A percentile compares a stretch with the other conserved stretches of the same genome.
Evolutionary conservation across 208 protist genomes (phyloP).

Genomic region (Balamuthia mandrillaris): DNA sequence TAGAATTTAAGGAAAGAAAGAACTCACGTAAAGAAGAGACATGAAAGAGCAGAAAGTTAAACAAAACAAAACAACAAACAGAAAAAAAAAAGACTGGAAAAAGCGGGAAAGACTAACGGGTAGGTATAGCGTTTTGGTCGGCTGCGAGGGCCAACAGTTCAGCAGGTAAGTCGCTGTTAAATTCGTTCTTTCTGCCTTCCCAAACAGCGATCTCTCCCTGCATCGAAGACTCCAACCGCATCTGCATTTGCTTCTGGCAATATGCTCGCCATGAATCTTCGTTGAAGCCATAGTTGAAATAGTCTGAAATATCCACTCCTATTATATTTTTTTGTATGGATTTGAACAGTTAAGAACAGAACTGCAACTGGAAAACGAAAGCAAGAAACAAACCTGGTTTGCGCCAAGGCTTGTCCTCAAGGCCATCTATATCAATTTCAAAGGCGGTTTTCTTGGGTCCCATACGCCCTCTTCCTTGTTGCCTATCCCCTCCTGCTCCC

Average conservation of each 20-base stretch:
- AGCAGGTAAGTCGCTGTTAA: neutral
- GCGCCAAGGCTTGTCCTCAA: conserved; percentile 43
- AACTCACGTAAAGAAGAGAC: neutral
- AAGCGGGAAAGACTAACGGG: neutral
- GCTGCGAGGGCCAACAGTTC: neutral
- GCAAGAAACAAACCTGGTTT: conserved; percentile 20
- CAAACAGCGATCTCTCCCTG: conserved; percentile 24
- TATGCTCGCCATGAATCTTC: conserved; percentile 46
- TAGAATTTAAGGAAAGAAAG: neutral
- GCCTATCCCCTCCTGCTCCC: neutral
- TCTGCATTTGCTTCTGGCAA: conserved; percentile 31
- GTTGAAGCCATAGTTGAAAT: conserved; percentile 55
- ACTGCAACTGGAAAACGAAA: neutral
- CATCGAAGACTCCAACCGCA: conserved; percentile 10
- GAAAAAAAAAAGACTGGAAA: neutral
- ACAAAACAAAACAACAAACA: neutral
- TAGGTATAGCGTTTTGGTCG: neutral
- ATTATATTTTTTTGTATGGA: no score
- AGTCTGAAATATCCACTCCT: conserved; percentile 44
- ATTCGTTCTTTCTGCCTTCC: neutral
- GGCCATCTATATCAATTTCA: conserved; percentile 36
- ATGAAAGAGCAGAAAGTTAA: neutral
- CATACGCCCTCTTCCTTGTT: neutral
- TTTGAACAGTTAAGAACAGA: conserved; percentile 7
- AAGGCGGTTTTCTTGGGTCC: neutral